These are phyloP conservation scores for Sarcodon sp. DNA, from an alignment of 768 basidiomycete species.

Conservation along the genomic window DNA sequence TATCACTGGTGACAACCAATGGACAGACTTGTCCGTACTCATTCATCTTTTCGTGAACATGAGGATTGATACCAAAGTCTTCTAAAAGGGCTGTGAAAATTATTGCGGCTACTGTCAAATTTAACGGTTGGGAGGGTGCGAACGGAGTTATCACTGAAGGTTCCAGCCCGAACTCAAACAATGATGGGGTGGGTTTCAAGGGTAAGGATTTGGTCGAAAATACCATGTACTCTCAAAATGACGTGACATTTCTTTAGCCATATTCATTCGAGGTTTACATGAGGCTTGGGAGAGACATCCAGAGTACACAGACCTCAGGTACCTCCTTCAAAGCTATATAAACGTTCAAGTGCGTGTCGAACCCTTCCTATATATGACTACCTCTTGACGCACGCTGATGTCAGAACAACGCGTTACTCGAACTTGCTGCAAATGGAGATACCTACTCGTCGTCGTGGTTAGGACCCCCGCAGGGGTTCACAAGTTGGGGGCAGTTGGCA, in stretches of 20 bases:
- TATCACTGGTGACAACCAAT: slow-evolving; percentile 27
- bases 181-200: slow-evolving; percentile 41
- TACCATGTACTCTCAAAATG: no score
- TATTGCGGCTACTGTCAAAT: slow-evolving; percentile 28
- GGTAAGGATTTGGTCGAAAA: slow-evolving; percentile 12
- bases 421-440: slow-evolving; percentile 28
- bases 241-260: slow-evolving; percentile 11
- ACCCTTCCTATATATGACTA: neutral
- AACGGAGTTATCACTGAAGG: slow-evolving; percentile 44
- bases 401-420: slow-evolving; percentile 38
- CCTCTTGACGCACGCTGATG: neutral
- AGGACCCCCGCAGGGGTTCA: slow-evolving; percentile 31
- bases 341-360: slow-evolving; percentile 31
- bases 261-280: slow-evolving; percentile 33
- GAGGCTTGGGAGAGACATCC: slow-evolving; percentile 30
- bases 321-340: slow-evolving; percentile 33
- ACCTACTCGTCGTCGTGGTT: slow-evolving; percentile 34
- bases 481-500: slow-evolving; percentile 33
- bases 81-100: slow-evolving; percentile 21
- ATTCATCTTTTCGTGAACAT: no score
- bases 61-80: neutral
- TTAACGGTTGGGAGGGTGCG: slow-evolving; percentile 29
- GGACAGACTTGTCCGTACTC: slow-evolving; percentile 25
- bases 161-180: slow-evolving; percentile 22
- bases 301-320: slow-evolving; percentile 22